A percentile compares a stretch with the other conserved stretches of the same genome.
Conservation (phyloP, 1,284 basidiomycete genomes). For the Trametes sp. region DNA sequence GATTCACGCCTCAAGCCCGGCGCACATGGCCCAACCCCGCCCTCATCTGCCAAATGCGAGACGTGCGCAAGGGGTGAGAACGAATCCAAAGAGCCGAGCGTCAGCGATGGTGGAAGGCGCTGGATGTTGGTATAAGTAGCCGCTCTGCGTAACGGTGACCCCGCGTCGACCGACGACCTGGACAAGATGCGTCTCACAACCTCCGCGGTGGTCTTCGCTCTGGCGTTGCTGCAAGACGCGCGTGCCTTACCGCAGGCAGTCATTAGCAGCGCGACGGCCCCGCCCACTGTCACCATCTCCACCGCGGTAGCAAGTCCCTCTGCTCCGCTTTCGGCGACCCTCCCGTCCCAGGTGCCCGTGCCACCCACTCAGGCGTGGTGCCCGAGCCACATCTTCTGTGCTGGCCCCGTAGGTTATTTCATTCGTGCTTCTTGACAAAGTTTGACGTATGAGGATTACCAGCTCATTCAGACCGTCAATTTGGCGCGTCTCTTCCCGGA, state of each 20-base stretch:
- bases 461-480: constrained; percentile 89
- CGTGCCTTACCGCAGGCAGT: constrained; percentile 36
- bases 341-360: constrained; percentile 74
- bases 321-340: constrained; percentile 54
- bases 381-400: constrained; percentile 84
- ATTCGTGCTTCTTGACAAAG: not conserved
- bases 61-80: constrained; percentile 20
- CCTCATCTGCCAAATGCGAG: constrained; percentile 15
- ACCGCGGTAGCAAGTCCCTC: constrained; percentile 74
- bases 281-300: constrained; percentile 48
- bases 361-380: constrained; percentile 84
- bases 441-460: not conserved
- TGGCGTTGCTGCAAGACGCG: constrained; percentile 28
- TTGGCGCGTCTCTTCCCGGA: constrained; percentile 80
- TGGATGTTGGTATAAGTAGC: constrained; percentile 18
- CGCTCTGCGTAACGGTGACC: constrained; percentile 3
- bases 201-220: constrained; percentile 12
- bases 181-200: constrained; percentile 21
- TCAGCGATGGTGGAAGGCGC: not conserved
- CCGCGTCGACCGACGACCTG: constrained; percentile 23
- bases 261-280: constrained; percentile 30
- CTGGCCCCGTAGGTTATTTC: constrained; percentile 68
- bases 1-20: not conserved
- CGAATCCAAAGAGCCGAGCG: constrained; percentile 16
- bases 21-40: constrained; percentile 7